These are phyloP conservation scores for Clarireedia paspali DNA, from an alignment of 2,329 filamentous ascomycete genomes.

Conservation along the genomic window DNA sequence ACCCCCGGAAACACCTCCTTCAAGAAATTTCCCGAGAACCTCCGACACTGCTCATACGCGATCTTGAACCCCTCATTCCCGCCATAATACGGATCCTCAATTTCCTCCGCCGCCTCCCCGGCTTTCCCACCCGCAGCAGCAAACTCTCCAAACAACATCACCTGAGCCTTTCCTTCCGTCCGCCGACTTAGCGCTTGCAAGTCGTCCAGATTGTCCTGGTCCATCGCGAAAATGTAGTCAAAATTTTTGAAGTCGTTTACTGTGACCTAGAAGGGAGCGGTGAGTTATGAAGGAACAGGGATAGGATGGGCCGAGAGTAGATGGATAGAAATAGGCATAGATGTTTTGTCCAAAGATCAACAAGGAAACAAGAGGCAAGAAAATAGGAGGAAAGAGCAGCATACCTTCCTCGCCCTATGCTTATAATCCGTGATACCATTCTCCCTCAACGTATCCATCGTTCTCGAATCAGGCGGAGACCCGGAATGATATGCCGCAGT, in stretches of 20 bases:
- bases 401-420: constrained; percentile 69
- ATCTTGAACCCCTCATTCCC: constrained; percentile 70
- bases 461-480: constrained; percentile 71
- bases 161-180: constrained; percentile 51
- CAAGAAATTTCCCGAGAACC: constrained; percentile 60
- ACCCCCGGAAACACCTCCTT: constrained; percentile 24
- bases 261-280: constrained; percentile 35
- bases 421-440: constrained; percentile 72
- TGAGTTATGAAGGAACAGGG: background rate
- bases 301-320: too few species aligned
- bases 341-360: too few species aligned
- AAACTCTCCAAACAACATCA: constrained; percentile 79
- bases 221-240: constrained; percentile 95
- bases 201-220: constrained; percentile 69
- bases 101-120: constrained; percentile 52
- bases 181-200: constrained; percentile 50
- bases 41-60: constrained; percentile 76
- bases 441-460: constrained; percentile 66
- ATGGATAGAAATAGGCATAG: too few species aligned
- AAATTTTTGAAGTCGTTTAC: constrained; percentile 72
- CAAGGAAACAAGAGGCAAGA: constrained; percentile 17
- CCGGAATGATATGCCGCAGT: constrained; percentile 74
- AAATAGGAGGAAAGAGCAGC: background rate
- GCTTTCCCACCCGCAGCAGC: constrained; percentile 38
- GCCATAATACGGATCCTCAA: constrained; percentile 92